These are phyloP conservation scores for Silene noctiflora DNA, from an alignment of 179 eudicot genomes.

Conservation along the genomic window DNA sequence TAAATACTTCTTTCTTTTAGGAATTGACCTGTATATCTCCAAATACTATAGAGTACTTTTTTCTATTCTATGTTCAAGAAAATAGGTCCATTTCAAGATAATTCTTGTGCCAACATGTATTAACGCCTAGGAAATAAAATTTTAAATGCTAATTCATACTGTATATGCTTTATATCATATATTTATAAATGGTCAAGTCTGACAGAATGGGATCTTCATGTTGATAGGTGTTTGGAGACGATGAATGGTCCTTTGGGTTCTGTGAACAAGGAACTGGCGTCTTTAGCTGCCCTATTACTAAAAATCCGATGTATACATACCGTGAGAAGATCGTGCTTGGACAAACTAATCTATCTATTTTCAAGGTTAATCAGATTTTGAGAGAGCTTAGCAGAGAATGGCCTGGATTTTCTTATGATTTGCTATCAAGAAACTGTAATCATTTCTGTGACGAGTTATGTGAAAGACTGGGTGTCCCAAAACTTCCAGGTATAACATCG, in stretches of 20 bases:
- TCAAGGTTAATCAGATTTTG: constrained; percentile 64
- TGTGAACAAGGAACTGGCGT: constrained; percentile 94
- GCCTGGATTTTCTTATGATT: constrained; percentile 83
- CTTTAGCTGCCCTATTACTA: constrained; percentile 74
- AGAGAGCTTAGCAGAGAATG: constrained; percentile 90
- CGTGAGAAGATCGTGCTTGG: constrained; percentile 85
- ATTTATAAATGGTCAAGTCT: neutral
- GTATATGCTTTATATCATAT: neutral
- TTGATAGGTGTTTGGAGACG: constrained; percentile 75
- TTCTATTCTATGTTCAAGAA: neutral
- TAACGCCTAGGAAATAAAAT: neutral
- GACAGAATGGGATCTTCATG: constrained; percentile 15
- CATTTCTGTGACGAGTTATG: constrained; percentile 92
- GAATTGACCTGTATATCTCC: neutral
- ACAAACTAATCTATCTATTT: constrained; percentile 47
- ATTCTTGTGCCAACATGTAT: neutral
- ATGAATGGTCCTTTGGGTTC: constrained; percentile 96
- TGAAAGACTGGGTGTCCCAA: constrained; percentile 79
- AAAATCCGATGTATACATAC: constrained; percentile 92
- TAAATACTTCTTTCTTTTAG: neutral
- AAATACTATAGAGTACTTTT: too few relatives aligned
- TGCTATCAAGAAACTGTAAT: constrained; percentile 83
- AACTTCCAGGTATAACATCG: constrained; percentile 70
- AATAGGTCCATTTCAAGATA: neutral
- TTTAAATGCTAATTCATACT: too few relatives aligned